Evolutionary conservation across 257 asterid genomes (phyloP).

Genomic region (Petunia secreta): DNA sequence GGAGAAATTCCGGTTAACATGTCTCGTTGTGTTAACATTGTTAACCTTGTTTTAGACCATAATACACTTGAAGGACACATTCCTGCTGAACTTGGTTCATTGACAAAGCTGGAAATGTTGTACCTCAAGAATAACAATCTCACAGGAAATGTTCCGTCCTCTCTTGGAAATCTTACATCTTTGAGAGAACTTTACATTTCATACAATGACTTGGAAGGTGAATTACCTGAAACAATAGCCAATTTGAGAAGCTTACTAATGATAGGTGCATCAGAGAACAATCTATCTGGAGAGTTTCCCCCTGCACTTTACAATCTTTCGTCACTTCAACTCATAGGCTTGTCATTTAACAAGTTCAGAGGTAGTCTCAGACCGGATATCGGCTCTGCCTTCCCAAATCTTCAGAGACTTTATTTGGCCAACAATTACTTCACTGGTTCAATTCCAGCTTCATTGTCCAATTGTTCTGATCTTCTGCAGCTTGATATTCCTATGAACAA

Average conservation of each 20-base stretch:
- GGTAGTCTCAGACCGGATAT: conserved; percentile 47
- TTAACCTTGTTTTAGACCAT: conserved; percentile 40
- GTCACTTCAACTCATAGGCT: conserved; percentile 37
- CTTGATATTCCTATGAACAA: conserved; percentile 46
- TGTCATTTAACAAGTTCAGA: conserved; percentile 45
- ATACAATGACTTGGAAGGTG: conserved; percentile 44
- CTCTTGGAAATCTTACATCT: conserved; percentile 53
- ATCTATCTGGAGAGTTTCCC: conserved; percentile 47
- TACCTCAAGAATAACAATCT: conserved; percentile 53
- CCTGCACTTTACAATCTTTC: conserved; percentile 46
- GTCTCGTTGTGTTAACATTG: conserved; percentile 38
- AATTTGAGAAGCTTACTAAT: conserved; percentile 30
- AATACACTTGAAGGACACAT: conserved; percentile 40
- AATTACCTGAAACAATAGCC: conserved; percentile 41
- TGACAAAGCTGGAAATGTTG: conserved; percentile 35
- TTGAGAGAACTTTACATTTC: conserved; percentile 46
- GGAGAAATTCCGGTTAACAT: conserved; percentile 43
- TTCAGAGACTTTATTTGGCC: conserved; percentile 40
- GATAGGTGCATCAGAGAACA: conserved; percentile 37
- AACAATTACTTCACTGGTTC: conserved; percentile 46
- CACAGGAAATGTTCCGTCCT: conserved; percentile 51
- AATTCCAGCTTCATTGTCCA: conserved; percentile 51
- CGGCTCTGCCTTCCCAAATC: conserved; percentile 44
- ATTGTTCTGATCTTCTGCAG: conserved; percentile 40
- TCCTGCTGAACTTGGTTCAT: conserved; percentile 33